phyloP scores from a whole-genome alignment of 139 green algal species.

The Asterochloris sp. region DNA sequence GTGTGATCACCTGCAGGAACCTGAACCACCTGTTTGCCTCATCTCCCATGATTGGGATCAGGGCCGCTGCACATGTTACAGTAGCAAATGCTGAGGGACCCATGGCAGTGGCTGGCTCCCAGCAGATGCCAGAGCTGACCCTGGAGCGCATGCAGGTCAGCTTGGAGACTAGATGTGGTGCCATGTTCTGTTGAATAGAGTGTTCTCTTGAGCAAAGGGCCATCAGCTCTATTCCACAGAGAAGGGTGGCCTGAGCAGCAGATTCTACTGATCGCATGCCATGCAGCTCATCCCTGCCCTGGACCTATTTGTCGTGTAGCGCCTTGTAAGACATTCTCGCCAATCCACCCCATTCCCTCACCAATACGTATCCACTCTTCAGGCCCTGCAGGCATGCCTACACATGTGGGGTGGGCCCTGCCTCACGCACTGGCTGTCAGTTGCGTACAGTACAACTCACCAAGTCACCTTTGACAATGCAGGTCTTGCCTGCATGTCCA shows the following conservation, averaged over 20 bases:
- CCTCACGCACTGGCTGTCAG: no score
- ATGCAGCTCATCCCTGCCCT: no score
- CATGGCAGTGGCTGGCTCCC: constrained; percentile 15
- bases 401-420: neutral
- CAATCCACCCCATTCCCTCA: no score
- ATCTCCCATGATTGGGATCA: neutral
- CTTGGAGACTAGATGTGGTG: neutral
- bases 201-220: no score
- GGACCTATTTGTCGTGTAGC: no score
- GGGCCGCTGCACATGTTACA: neutral
- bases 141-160: constrained; percentile 29
- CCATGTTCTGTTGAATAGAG: neutral
- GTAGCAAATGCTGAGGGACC: neutral
- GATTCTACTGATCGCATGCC: no score
- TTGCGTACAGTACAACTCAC: neutral
- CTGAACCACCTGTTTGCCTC: constrained; percentile 13
- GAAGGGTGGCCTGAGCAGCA: no score
- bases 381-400: neutral
- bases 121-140: neutral
- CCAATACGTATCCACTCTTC: no score
- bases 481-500: no score
- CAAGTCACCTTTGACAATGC: no score
- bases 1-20: constrained; percentile 10
- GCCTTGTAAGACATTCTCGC: no score
- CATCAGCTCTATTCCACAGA: no score